phyloP scores from a whole-genome alignment of 2,329 filamentous ascomycete species.

The Colletotrichum sp. region DNA sequence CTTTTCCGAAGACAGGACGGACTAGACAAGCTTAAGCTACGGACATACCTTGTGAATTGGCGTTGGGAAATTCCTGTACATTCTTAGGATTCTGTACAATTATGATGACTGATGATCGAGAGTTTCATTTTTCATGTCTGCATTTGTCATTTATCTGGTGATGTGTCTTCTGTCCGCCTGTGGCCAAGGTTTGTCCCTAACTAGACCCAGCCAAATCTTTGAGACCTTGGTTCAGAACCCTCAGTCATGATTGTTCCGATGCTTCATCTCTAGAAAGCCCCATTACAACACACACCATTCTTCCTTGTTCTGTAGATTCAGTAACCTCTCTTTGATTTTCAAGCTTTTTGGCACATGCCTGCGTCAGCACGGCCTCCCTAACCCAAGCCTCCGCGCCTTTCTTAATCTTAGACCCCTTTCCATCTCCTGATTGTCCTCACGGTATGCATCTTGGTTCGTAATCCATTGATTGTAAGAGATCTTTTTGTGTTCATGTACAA shows the following conservation, averaged over 20 bases:
- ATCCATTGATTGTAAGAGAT: not conserved
- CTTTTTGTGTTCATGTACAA: slow-evolving; percentile 8
- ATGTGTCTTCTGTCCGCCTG: not conserved
- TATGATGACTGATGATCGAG: slow-evolving; percentile 2
- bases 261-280: not conserved
- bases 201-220: not conserved
- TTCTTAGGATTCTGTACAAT: slow-evolving; percentile 8
- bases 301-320: not conserved
- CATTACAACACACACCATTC: not conserved
- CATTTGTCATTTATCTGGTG: not conserved
- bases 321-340: not conserved
- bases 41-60: not conserved
- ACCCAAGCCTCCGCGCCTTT: not conserved
- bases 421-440: not conserved
- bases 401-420: not conserved
- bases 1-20: not conserved
- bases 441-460: not conserved
- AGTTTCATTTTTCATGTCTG: not conserved
- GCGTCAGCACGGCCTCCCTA: not conserved
- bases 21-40: slow-evolving; percentile 6
- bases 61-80: slow-evolving; percentile 5
- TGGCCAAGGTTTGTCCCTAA: not conserved
- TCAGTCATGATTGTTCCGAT: not conserved
- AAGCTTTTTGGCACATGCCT: not conserved
- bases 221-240: not conserved